Conservation (phyloP, 208 protist genomes). For the Trypanosoma brucei region DNA sequence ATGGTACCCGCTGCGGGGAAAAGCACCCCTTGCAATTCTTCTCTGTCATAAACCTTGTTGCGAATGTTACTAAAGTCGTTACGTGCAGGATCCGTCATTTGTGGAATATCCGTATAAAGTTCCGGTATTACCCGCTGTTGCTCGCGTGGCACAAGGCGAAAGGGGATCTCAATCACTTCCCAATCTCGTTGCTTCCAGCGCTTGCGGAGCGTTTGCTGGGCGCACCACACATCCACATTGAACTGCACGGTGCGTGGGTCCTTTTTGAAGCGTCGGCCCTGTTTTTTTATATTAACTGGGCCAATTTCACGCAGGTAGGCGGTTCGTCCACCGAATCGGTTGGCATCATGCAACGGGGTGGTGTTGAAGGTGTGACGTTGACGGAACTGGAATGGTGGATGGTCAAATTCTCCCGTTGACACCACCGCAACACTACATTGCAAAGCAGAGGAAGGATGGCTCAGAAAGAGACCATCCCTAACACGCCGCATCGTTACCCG, state of each 20-base stretch:
- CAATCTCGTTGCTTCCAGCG: conserved; percentile 87
- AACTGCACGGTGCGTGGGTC: conserved; percentile 71
- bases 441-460: conserved; percentile 1
- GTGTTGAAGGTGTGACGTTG: conserved; percentile 83
- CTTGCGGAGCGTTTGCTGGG: conserved; percentile 84
- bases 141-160: conserved; percentile 62
- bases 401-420: conserved; percentile 70
- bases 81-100: conserved; percentile 47
- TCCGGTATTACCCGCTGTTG: conserved; percentile 86
- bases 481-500: conserved; percentile 5
- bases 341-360: conserved; percentile 80
- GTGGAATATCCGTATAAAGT: conserved; percentile 83
- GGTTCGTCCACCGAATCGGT: conserved; percentile 78
- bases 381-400: conserved; percentile 57
- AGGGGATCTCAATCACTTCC: conserved; percentile 86
- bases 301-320: conserved; percentile 84
- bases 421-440: conserved; percentile 21
- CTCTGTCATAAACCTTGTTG: conserved; percentile 76
- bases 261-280: conserved; percentile 76
- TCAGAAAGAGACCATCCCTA: background rate
- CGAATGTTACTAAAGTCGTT: conserved; percentile 81
- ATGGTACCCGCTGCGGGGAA: conserved; percentile 29
- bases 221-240: conserved; percentile 88
- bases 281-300: conserved; percentile 68
- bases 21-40: conserved; percentile 62